Evolutionary conservation across 345 rosid genomes (phyloP), one percentile per base, ranked within the genome.

Genomic region (Pistacia vera): DNA sequence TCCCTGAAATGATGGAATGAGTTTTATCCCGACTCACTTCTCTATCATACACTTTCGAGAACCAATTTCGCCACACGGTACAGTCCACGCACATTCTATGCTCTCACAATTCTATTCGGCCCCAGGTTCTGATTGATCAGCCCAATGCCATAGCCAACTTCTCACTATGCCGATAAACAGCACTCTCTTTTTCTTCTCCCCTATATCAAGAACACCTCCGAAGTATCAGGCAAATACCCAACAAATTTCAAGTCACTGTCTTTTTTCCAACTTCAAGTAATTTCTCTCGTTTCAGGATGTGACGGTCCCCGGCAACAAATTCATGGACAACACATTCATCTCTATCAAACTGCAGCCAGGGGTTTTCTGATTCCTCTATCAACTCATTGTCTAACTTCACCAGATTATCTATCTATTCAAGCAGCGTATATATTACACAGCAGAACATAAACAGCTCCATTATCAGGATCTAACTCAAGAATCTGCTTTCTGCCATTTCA

Each of bases 361-460:
- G 33, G 49, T 82, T 81, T 81, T 81, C 82, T 86, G 46, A 79
- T 68, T 76, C 83, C 82, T 64, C 68, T 73, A 20, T 70, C 78
- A 67, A 71, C 79, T 86, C 68, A 59, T 82, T 80, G 80, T 76
- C 92, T 85, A 61, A 85, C 2, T 66, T 80, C 83, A 69, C 72
- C 65, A 87, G 56, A 14, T 81, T 82, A 18, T 86, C 83, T 87
- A 85, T 78, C 77, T 83, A 72, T 73, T 70, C 90, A 85, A 75
- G 82, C 82, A 72, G 92, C 97, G 82, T 86, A 91, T 72, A 88
- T 77, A 80, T 87, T 88, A 57, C 91, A 85, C 69, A 88, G 70
- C 77, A 88, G 75, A 41, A 86, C 75, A 75, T 86, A 87, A 51
- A 88, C 88, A 64, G 89, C 83, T 20, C 87, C 88, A 36, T 86